Percentiles rank a stretch among this genome's conserved stretches.
These are phyloP conservation scores for Triticum urartu DNA, from an alignment of 176 grass and related monocot genomes.

Conservation along the genomic window DNA sequence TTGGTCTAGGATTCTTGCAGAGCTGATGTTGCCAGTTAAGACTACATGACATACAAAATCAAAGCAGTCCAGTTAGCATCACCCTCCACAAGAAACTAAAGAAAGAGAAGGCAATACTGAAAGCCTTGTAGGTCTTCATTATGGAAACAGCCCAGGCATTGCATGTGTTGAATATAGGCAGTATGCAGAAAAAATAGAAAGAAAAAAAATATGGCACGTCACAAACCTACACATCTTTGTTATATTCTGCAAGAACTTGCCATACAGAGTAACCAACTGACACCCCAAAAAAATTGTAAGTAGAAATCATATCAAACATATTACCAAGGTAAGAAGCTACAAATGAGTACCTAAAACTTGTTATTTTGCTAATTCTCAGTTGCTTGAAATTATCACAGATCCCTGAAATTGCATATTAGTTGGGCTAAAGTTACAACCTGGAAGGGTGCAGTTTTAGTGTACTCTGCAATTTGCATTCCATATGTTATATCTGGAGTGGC, in stretches of 20 bases:
- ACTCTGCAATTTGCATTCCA: neutral
- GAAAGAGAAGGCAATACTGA: neutral
- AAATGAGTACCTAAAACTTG: neutral
- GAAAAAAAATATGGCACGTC: neutral
- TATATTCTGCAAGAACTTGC: neutral
- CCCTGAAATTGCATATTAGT: neutral
- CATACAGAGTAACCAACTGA: neutral
- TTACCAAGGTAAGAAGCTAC: neutral
- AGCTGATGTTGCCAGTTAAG: conserved; percentile 99
- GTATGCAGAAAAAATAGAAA: neutral
- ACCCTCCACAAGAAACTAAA: conserved; percentile 3
- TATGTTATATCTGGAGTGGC: neutral
- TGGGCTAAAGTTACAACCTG: neutral
- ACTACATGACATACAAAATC: conserved; percentile 43
- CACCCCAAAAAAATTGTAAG: conserved; percentile 1
- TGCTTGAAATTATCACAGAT: neutral
- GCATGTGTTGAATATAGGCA: conserved; percentile 1
- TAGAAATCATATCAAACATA: neutral
- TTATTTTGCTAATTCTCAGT: neutral
- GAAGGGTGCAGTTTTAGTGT: neutral
- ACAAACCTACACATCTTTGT: neutral
- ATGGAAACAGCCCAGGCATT: conserved; percentile 27
- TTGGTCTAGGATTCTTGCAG: conserved; percentile 98
- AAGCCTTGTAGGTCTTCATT: neutral
- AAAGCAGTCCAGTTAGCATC: conserved; percentile 20